Evolutionary conservation across 2,329 filamentous ascomycete genomes (phyloP).

Genomic region (Cordyceps farinosa): DNA sequence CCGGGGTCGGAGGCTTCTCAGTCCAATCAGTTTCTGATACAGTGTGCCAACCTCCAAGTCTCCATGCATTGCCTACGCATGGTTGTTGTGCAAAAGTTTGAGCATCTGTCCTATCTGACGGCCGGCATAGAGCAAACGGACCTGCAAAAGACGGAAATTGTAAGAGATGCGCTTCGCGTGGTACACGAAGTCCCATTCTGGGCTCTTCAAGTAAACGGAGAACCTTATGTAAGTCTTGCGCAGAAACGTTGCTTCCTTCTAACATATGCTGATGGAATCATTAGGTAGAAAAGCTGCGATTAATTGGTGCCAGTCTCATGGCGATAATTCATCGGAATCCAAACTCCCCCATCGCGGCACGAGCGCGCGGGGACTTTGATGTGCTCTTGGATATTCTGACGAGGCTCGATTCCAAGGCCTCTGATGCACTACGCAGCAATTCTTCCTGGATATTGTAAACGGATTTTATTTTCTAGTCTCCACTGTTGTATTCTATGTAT

Average conservation of each 20-base stretch:
- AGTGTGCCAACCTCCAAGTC: slow-evolving; percentile 39
- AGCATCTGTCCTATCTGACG: slow-evolving; percentile 31
- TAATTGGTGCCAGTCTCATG: slow-evolving; percentile 36
- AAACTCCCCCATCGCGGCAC: slow-evolving; percentile 33
- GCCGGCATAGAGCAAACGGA: slow-evolving; percentile 31
- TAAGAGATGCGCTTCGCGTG: slow-evolving; percentile 38
- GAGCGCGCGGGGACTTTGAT: slow-evolving; percentile 37
- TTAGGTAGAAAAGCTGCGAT: slow-evolving; percentile 39
- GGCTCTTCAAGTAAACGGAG: slow-evolving; percentile 38
- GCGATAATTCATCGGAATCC: slow-evolving; percentile 38
- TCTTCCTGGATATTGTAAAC: slow-evolving; percentile 22
- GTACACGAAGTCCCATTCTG: slow-evolving; percentile 41
- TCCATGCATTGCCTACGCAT: slow-evolving; percentile 40
- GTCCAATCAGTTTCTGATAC: slow-evolving; percentile 34
- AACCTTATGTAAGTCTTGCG: slow-evolving; percentile 34
- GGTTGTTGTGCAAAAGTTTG: slow-evolving; percentile 37
- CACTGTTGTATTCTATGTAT: neutral
- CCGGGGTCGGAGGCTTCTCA: slow-evolving; percentile 23
- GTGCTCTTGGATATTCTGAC: slow-evolving; percentile 40
- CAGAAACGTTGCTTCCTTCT: neutral
- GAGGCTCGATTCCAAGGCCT: slow-evolving; percentile 41
- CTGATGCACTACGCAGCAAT: slow-evolving; percentile 36
- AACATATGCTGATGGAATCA: neutral
- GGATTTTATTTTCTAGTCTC: neutral
- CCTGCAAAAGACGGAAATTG: slow-evolving; percentile 40